Evolutionary conservation across 768 basidiomycete genomes (phyloP).

Genomic region (Leccinum longicurvipes): DNA sequence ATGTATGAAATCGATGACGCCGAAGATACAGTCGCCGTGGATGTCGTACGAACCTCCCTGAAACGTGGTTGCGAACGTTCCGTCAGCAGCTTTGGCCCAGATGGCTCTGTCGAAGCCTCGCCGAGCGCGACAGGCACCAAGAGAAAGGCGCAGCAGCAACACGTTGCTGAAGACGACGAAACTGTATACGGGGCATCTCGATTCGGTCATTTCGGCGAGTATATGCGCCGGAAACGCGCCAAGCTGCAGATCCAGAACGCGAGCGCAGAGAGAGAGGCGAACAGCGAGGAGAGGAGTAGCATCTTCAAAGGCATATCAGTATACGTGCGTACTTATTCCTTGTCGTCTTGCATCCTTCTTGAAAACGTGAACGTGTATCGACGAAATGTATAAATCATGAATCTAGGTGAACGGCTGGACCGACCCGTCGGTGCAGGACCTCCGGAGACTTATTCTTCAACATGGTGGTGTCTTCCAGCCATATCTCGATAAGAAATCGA

Average conservation of each 20-base stretch:
- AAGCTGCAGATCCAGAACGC: conserved; percentile 84
- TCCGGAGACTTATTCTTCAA: conserved; percentile 73
- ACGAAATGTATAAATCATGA: background rate
- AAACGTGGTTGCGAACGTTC: conserved; percentile 34
- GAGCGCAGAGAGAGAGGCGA: conserved; percentile 29
- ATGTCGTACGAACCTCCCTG: conserved; percentile 34
- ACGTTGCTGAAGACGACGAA: conserved; percentile 31
- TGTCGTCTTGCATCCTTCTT: background rate
- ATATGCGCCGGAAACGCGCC: conserved; percentile 86
- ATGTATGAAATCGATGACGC: conserved; percentile 9
- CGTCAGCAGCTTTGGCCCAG: conserved; percentile 5
- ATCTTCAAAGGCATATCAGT: conserved; percentile 77
- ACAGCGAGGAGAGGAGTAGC: conserved; percentile 31
- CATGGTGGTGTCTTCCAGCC: conserved; percentile 84
- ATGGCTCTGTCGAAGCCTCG: background rate
- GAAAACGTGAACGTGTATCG: background rate
- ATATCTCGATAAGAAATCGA: conserved; percentile 75
- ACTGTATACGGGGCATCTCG: conserved; percentile 70
- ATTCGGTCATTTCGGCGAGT: conserved; percentile 84
- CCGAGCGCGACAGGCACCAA: conserved; percentile 10
- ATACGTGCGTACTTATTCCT: conserved; percentile 57
- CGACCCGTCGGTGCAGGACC: conserved; percentile 78
- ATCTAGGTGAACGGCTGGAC: conserved; percentile 87
- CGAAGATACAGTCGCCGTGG: conserved; percentile 18
- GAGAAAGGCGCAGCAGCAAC: conserved; percentile 15